Conservation (phyloP, 2,329 filamentous ascomycete species). For the Tolypocladium ovalisporum region DNA sequence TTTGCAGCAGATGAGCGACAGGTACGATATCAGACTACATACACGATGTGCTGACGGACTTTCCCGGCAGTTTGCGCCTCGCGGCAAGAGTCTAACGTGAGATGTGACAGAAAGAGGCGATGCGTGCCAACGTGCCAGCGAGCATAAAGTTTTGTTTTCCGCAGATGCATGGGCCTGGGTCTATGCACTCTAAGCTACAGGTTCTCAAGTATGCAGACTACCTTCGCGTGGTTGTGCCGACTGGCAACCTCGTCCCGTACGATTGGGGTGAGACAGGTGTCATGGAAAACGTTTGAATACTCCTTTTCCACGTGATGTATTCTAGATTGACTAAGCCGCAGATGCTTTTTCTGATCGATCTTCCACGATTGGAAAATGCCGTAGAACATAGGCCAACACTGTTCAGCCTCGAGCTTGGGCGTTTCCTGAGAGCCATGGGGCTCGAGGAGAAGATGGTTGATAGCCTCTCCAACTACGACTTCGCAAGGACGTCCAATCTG, state of each 20-base stretch:
- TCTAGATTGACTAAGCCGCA: constrained; percentile 15
- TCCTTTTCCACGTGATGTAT: background rate
- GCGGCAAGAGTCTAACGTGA: constrained; percentile 7
- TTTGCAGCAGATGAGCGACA: constrained; percentile 41
- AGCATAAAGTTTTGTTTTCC: constrained; percentile 69
- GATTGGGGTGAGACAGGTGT: constrained; percentile 83
- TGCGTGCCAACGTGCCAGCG: constrained; percentile 36
- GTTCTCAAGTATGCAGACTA: constrained; percentile 67
- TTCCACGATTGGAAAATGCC: constrained; percentile 50
- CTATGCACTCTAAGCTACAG: constrained; percentile 94
- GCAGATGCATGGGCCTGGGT: constrained; percentile 59
- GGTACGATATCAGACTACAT: constrained; percentile 25
- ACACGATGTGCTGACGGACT: background rate
- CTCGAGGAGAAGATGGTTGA: constrained; percentile 53
- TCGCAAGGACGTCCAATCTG: constrained; percentile 57
- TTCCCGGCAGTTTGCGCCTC: background rate
- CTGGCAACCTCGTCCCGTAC: constrained; percentile 72
- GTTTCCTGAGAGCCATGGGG: constrained; percentile 58
- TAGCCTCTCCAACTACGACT: constrained; percentile 73
- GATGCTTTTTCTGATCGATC: constrained; percentile 85
- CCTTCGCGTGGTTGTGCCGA: constrained; percentile 73
- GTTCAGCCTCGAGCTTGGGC: constrained; percentile 61
- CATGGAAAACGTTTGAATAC: constrained; percentile 65
- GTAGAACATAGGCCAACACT: constrained; percentile 18
- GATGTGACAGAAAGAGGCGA: constrained; percentile 28